Base-by-base conservation (phyloP, 1,284 basidiomycete species). In the Fomitopsis palustris region DNA sequence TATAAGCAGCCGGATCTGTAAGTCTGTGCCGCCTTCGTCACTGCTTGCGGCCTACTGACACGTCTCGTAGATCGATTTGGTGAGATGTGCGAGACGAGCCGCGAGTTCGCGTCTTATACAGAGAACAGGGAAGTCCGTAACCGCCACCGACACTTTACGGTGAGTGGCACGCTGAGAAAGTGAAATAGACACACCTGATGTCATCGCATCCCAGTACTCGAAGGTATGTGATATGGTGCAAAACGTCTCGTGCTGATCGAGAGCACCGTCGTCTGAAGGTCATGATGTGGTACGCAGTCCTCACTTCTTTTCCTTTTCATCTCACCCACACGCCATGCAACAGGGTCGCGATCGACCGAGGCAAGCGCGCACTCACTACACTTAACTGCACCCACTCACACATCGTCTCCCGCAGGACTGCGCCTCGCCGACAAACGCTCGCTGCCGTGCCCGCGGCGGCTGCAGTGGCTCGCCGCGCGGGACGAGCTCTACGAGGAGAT, bases 291-390 rank as follows among this genome's bases (percentile, higher is more conserved):
- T 90, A 66, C 66, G 80, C 69, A 35, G 21, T 19, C 21, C 14
- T 25, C n/a, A 7, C 31, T 31, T n/a, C n/a, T n/a, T n/a, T 25
- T 19, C 23, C 33, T 16, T 12, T 2, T 27, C 2, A 43, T 35
- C 37, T 33, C n/a, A 21, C 53, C 56, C 58, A 41, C 25, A 55
- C 8, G 2, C 25, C 41, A 17, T 14, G 41, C 8, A 17, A 52
- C 54, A 91, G 91, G 93, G 94, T 97, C 51, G 95, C 95, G 0
- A 86, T 97, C 59, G 95, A 97, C 68, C 81, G 93, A 77, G 93
- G 89, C 83, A 64, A 43, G 70, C 8, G 2, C 12, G 25, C 65
- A 42, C 17, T 29, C 12, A 19, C 41, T 38, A 8, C 27, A 17
- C 29, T n/a, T 14, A 8, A 4, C 33, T 14, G n/a, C 37, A 8